phyloP scores from a whole-genome alignment of 2,329 filamentous ascomycete species.

The Basipetospora chlamydospora region DNA sequence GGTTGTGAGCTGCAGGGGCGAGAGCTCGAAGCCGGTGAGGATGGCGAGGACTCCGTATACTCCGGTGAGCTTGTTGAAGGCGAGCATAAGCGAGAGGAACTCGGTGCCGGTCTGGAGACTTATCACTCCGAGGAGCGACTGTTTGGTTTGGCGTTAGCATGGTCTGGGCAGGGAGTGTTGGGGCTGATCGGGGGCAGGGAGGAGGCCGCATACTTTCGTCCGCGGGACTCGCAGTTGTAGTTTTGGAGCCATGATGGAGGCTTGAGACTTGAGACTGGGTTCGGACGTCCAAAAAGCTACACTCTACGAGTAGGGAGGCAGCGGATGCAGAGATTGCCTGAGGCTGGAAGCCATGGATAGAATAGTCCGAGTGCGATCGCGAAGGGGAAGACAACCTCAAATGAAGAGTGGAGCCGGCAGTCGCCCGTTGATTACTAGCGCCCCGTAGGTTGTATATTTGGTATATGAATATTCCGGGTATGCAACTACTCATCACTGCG shows the following conservation, averaged over 20 bases:
- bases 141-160: constrained; percentile 6
- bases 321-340: too few species aligned
- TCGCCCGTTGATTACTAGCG: too few species aligned
- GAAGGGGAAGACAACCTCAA: too few species aligned
- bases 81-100: constrained; percentile 65
- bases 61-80: constrained; percentile 86
- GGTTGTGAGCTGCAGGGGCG: constrained; percentile 72
- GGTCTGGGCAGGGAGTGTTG: not conserved
- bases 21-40: constrained; percentile 73
- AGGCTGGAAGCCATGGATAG: too few species aligned
- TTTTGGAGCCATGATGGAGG: constrained; percentile 7
- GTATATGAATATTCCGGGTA: too few species aligned
- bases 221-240: constrained; percentile 21
- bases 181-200: not conserved
- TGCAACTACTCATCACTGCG: too few species aligned
- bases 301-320: too few species aligned
- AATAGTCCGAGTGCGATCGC: too few species aligned
- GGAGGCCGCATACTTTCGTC: constrained; percentile 20
- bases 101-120: constrained; percentile 77
- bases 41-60: constrained; percentile 82
- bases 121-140: constrained; percentile 79
- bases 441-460: too few species aligned
- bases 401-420: too few species aligned
- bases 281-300: too few species aligned
- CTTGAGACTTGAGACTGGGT: too few species aligned